Conservation (phyloP, 106 monocot genomes). For the Amphibolis antarctica region DNA sequence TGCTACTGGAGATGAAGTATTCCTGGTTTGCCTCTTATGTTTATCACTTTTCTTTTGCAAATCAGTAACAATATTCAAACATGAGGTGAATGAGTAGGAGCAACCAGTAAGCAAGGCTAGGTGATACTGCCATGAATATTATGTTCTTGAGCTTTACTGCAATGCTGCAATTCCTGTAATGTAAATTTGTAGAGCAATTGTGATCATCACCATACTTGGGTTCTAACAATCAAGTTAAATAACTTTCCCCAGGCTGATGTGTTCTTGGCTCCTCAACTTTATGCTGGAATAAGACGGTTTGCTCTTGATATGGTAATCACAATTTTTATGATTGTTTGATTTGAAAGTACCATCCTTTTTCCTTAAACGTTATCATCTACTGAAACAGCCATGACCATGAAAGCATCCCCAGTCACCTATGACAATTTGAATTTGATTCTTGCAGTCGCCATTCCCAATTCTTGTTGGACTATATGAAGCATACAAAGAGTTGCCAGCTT, state of each 20-base stretch:
- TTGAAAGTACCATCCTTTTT: not conserved
- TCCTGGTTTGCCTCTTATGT: slow-evolving; percentile 20
- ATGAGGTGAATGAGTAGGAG: no score
- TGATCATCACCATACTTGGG: not conserved
- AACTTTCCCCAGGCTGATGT: slow-evolving; percentile 23
- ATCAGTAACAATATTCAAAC: not conserved
- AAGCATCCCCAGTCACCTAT: not conserved
- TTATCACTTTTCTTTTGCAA: not conserved
- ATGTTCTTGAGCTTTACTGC: no score
- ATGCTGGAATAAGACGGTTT: slow-evolving; percentile 12
- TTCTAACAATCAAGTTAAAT: not conserved
- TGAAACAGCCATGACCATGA: no score
- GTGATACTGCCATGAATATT: no score
- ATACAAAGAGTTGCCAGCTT: slow-evolving; percentile 14
- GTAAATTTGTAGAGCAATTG: no score
- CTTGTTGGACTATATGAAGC: slow-evolving; percentile 10
- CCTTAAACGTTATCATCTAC: not conserved
- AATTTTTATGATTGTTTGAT: not conserved
- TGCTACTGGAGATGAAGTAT: slow-evolving; percentile 36
- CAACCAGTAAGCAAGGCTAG: no score
- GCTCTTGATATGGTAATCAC: slow-evolving; percentile 24
- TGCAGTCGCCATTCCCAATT: slow-evolving; percentile 16
- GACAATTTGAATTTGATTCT: not conserved
- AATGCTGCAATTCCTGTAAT: no score
- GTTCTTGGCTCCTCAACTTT: slow-evolving; percentile 27